These are phyloP conservation scores for Forsythia suspensa DNA, from an alignment of 257 asterid genomes.

Conservation along the genomic window DNA sequence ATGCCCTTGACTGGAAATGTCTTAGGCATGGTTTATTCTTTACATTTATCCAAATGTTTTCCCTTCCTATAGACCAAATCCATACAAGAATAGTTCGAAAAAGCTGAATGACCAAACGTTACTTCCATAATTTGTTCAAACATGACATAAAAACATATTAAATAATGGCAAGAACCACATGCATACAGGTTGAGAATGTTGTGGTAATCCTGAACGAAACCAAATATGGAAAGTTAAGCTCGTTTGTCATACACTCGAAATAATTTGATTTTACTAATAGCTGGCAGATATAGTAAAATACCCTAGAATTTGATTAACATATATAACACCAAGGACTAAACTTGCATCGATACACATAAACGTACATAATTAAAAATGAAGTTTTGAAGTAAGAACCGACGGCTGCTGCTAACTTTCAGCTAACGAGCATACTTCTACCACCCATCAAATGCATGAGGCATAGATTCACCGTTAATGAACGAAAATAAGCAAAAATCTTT, in stretches of 20 bases:
- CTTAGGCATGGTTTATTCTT: slow-evolving; percentile 50
- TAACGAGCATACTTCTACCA: too few species aligned
- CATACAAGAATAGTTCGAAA: too few species aligned
- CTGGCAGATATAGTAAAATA: not conserved
- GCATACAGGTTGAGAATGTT: not conserved
- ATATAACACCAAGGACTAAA: slow-evolving; percentile 2
- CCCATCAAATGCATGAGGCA: too few species aligned
- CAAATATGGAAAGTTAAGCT: slow-evolving; percentile 5
- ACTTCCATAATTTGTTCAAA: not conserved
- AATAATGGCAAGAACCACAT: not conserved
- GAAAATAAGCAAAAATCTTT: too few species aligned
- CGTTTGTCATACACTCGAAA: not conserved
- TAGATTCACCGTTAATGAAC: too few species aligned
- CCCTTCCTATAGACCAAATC: slow-evolving; percentile 69
- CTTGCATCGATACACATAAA: too few species aligned
- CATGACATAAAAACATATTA: not conserved
- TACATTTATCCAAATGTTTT: slow-evolving; percentile 92
- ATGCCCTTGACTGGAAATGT: too few species aligned
- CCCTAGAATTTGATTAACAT: not conserved
- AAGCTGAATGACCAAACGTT: not conserved
- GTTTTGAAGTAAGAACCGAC: too few species aligned
- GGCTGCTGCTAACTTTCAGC: too few species aligned
- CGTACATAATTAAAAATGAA: too few species aligned
- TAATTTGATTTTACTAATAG: not conserved
- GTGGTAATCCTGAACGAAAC: not conserved